phyloP scores from a whole-genome alignment of 768 basidiomycete species.

The Podaxis pistillaris region DNA sequence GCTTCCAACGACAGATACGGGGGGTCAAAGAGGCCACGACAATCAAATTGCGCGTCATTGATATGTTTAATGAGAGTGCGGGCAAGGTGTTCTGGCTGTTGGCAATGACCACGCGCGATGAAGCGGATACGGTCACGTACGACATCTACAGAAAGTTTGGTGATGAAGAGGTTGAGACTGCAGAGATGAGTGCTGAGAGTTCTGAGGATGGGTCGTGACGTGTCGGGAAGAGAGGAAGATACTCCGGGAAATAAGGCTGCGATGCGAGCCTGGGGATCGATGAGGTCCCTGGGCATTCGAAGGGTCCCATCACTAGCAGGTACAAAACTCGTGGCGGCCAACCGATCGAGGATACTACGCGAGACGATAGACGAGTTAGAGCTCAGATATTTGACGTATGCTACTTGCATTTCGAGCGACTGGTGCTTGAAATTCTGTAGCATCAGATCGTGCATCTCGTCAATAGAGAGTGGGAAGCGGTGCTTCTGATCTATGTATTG shows the following conservation, averaged over 20 bases:
- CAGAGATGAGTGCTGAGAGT: constrained; percentile 21
- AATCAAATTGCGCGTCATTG: not conserved
- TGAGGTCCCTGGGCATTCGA: constrained; percentile 23
- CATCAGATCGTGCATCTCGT: constrained; percentile 9
- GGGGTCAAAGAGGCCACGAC: not conserved
- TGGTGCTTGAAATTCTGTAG: constrained; percentile 8
- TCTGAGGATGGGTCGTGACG: constrained; percentile 16
- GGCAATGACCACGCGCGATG: constrained; percentile 23
- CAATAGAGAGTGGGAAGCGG: constrained; percentile 15
- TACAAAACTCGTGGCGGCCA: constrained; percentile 29
- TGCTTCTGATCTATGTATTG: constrained; percentile 21
- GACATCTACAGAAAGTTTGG: constrained; percentile 27
- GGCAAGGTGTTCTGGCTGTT: not conserved
- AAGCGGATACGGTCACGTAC: constrained; percentile 33
- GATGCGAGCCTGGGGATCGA: constrained; percentile 32
- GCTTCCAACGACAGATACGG: constrained; percentile 6
- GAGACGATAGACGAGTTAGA: constrained; percentile 23
- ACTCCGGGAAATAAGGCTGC: constrained; percentile 23
- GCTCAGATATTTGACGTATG: constrained; percentile 19
- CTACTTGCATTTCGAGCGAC: constrained; percentile 6
- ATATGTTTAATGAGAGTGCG: constrained; percentile 2
- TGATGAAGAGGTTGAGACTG: constrained; percentile 26
- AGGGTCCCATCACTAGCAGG: constrained; percentile 18
- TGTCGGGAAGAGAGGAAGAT: constrained; percentile 15
- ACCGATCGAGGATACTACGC: constrained; percentile 20